Evolutionary conservation across 768 basidiomycete species (phyloP), one percentile per base, ranked within the genome.

Genomic region (Trametopsis cervina): DNA sequence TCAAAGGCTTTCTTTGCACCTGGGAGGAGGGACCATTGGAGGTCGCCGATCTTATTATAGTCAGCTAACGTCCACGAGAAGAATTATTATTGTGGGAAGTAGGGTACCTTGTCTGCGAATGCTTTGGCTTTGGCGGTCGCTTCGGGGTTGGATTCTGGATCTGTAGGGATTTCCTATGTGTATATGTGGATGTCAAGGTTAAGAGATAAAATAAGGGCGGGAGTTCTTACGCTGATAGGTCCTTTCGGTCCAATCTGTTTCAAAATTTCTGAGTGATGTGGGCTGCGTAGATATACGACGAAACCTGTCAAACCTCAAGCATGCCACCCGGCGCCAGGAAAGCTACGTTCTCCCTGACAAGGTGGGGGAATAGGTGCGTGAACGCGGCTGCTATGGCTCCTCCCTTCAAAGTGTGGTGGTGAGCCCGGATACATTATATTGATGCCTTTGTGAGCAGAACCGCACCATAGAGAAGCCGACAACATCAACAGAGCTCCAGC

Each of bases 381-480:
- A 90, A 89, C 1, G 84, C 77, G 4, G 81, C 75, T 7, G 85
- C 76, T 21, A 90, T 75, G 0, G 75, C 85, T 23, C 86, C 88
- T 4, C 87, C 88, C 85, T 85, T 38, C 42, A 12, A 22, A 12
- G 3, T 35, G 33, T 35, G 11, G 33, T 35, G 18, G 18, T 40
- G 39, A 18, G 10, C 5, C 23, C 3, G 23, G 39, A 12, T 40
- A 10, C 18, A 4, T 4, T 5, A 40, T 40, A 10, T 20, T 13
- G 12, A 18, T 20, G 39, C 39, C 12, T 17, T 21, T 20, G 21
- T 18, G 23, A n/a, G 23, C 21, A 3, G 10, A 10, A 10, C n/a
- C 27, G 24, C n/a, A 81, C 86, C 89, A 90, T 89, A 17, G 87
- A 89, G 23, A 86, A 69, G 11, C 85, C 88, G 0, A 77, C 76